Percentiles rank a stretch among this genome's conserved stretches.
phyloP scores from a whole-genome alignment of 2,329 filamentous ascomycete genomes.

The Remersonia thermophila region DNA sequence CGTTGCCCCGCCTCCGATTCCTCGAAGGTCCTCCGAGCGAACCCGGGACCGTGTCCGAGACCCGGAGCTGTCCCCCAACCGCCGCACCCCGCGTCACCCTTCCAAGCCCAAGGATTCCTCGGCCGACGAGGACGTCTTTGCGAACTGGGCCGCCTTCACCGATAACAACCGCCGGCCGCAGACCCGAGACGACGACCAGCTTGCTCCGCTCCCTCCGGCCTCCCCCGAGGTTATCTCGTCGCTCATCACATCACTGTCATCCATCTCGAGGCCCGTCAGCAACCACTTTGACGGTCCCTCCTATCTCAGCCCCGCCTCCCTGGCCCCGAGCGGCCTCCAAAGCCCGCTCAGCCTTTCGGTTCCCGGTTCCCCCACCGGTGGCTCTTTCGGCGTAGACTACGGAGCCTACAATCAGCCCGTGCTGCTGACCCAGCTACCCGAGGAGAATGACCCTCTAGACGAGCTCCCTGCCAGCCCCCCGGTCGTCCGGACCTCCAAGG shows the following conservation, averaged over 20 bases:
- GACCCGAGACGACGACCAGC: conserved; percentile 9
- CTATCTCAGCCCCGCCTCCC: conserved; percentile 13
- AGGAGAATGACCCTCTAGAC: conserved; percentile 39
- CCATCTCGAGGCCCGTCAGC: conserved; percentile 55
- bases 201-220: conserved; percentile 27
- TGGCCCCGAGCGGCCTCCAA: conserved; percentile 3
- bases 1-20: too few species aligned
- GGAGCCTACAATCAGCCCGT: conserved; percentile 48
- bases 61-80: too few species aligned
- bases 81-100: too few species aligned
- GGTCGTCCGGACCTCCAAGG: conserved; percentile 69
- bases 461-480: conserved; percentile 54
- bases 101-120: too few species aligned
- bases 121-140: too few species aligned
- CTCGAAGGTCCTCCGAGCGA: too few species aligned
- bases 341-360: conserved; percentile 22
- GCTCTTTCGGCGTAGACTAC: conserved; percentile 62
- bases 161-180: too few species aligned
- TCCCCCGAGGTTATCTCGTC: conserved; percentile 60
- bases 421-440: conserved; percentile 35
- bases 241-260: conserved; percentile 57
- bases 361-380: conserved; percentile 28
- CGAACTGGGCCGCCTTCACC: too few species aligned
- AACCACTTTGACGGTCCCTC: conserved; percentile 52
- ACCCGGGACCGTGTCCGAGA: too few species aligned